phyloP scores from a whole-genome alignment of 1,284 basidiomycete genomes.

The Polyporus tsugae region DNA sequence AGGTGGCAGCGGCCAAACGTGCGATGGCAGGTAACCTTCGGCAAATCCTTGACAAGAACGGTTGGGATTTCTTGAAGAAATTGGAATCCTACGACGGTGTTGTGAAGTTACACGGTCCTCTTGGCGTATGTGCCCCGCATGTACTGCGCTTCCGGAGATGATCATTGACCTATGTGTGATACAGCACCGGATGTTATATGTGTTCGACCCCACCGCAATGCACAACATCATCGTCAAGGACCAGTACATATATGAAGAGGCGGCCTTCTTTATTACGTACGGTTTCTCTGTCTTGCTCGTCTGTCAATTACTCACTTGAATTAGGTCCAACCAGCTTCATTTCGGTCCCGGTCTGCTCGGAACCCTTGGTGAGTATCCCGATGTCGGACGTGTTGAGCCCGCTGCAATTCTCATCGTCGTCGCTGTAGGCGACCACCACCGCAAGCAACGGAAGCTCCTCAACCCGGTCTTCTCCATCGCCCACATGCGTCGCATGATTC shows the following conservation, averaged over 20 bases:
- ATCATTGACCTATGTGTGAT: background rate
- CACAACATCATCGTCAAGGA: slow-evolving; percentile 52
- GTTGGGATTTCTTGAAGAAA: slow-evolving; percentile 34
- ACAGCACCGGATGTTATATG: slow-evolving; percentile 25
- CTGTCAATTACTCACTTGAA: background rate
- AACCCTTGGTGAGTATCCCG: slow-evolving; percentile 16
- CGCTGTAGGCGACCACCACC: slow-evolving; percentile 17
- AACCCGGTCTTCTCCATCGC: slow-evolving; percentile 24
- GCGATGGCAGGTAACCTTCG: slow-evolving; percentile 13
- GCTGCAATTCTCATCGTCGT: background rate
- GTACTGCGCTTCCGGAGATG: background rate
- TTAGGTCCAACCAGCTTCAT: slow-evolving; percentile 11
- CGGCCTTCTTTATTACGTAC: slow-evolving; percentile 32
- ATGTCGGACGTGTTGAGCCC: background rate
- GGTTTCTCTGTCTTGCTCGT: background rate
- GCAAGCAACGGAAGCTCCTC: slow-evolving; percentile 22
- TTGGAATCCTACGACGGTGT: slow-evolving; percentile 29
- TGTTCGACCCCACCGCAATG: slow-evolving; percentile 45
- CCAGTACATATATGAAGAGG: slow-evolving; percentile 44
- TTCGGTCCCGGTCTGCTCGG: slow-evolving; percentile 28
- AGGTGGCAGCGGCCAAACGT: background rate
- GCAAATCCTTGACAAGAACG: slow-evolving; percentile 28
- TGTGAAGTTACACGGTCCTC: slow-evolving; percentile 14
- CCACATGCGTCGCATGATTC: slow-evolving; percentile 25
- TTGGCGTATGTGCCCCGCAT: slow-evolving; percentile 33